Conservation (phyloP, 441 rosid species). For the Gossypium gossypioides region DNA sequence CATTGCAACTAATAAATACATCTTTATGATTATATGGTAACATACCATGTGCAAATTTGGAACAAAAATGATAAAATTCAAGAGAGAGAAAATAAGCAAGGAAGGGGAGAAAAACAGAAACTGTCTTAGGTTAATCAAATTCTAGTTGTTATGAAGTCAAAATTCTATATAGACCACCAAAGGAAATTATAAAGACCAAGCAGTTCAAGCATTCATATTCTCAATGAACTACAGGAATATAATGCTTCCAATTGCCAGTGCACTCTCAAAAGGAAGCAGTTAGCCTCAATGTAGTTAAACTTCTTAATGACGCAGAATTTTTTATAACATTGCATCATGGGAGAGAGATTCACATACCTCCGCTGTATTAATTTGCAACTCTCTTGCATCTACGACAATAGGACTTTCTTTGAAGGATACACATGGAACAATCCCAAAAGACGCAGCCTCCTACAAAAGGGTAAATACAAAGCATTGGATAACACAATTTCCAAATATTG, state of each 20-base stretch:
- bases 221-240: neutral
- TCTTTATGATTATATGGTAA: neutral
- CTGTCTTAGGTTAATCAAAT: neutral
- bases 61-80: neutral
- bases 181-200: neutral
- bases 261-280: neutral
- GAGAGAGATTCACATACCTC: conserved; percentile 37
- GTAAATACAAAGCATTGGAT: conserved; percentile 11
- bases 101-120: neutral
- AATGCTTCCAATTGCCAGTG: neutral
- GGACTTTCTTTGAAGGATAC: conserved; percentile 58
- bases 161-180: neutral
- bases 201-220: neutral
- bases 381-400: conserved; percentile 52
- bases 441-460: conserved; percentile 63
- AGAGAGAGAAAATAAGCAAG: neutral
- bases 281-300: neutral
- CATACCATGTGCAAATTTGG: neutral
- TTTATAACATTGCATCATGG: neutral
- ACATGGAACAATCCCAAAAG: conserved; percentile 55
- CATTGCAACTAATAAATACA: neutral
- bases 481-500: conserved; percentile 5
- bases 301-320: neutral
- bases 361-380: conserved; percentile 43
- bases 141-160: neutral